phyloP scores from a whole-genome alignment of 352 stramenopile species.

The Phytophthora quininea region DNA sequence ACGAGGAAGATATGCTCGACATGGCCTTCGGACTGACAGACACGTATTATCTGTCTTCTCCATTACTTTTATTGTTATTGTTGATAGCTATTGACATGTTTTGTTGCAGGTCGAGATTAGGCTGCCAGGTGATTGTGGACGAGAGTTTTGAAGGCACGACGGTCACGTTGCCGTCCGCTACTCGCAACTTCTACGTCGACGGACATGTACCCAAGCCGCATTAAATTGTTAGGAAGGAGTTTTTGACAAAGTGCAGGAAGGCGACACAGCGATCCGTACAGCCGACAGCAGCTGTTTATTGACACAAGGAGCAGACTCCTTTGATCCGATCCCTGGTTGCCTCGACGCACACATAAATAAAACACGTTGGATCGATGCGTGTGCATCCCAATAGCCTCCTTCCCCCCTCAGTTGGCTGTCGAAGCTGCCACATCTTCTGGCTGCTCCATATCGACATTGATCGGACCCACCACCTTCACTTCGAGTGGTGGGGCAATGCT shows the following conservation, averaged over 20 bases:
- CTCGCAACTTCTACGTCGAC: conserved; percentile 99
- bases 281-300: conserved; percentile 25
- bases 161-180: conserved; percentile 95
- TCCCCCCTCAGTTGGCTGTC: conserved; percentile 1
- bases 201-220: conserved; percentile 97
- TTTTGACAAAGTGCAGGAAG: not conserved
- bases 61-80: conserved; percentile 51
- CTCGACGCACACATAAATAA: conserved; percentile 44
- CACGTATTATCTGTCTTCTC: conserved; percentile 73
- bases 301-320: conserved; percentile 24
- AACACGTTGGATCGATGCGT: conserved; percentile 15
- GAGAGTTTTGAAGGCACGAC: conserved; percentile 91
- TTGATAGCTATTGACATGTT: not conserved
- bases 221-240: conserved; percentile 43
- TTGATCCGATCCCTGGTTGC: conserved; percentile 1
- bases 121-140: conserved; percentile 91
- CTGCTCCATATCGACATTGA: conserved; percentile 8
- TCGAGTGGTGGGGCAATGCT: conserved; percentile 8
- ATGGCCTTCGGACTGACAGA: conserved; percentile 98
- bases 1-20: conserved; percentile 99
- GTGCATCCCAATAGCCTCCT: conserved; percentile 11
- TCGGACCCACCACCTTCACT: conserved; percentile 18
- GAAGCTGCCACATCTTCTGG: conserved; percentile 11
- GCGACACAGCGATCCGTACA: not conserved
- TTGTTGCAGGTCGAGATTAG: conserved; percentile 84